Percentiles rank a stretch among this genome's conserved stretches.
Evolutionary conservation across 1,284 basidiomycete genomes (phyloP).

Genomic region (Malassezia slooffiae): DNA sequence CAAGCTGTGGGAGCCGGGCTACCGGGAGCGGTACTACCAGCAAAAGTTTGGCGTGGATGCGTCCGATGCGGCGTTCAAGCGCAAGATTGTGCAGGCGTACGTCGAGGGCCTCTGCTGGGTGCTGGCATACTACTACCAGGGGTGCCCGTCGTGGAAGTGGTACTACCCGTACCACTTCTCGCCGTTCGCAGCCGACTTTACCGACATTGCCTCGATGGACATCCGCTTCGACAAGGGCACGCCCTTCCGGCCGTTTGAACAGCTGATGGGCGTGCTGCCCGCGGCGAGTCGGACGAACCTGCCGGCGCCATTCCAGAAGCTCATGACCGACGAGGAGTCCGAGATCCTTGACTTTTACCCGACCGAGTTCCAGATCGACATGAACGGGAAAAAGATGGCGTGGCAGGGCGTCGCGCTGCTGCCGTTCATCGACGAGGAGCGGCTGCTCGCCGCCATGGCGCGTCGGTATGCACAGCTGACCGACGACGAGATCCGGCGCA

Average conservation of each 20-base stretch:
- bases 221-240: slow-evolving; percentile 67
- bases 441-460: slow-evolving; percentile 62
- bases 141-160: slow-evolving; percentile 92
- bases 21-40: slow-evolving; percentile 85
- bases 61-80: slow-evolving; percentile 62
- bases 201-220: slow-evolving; percentile 61
- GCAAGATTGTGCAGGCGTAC: slow-evolving; percentile 68
- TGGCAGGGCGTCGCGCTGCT: slow-evolving; percentile 97
- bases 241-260: slow-evolving; percentile 93
- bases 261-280: slow-evolving; percentile 96
- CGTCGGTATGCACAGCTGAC: slow-evolving; percentile 61
- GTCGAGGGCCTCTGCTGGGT: slow-evolving; percentile 96
- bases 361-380: slow-evolving; percentile 81
- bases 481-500: slow-evolving; percentile 71
- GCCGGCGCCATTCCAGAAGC: slow-evolving; percentile 68
- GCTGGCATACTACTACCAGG: slow-evolving; percentile 94
- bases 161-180: slow-evolving; percentile 98
- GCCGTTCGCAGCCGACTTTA: slow-evolving; percentile 92
- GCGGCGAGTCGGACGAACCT: slow-evolving; percentile 80
- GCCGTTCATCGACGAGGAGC: slow-evolving; percentile 84
- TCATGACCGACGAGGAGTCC: slow-evolving; percentile 79
- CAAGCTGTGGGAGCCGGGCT: slow-evolving; percentile 58
- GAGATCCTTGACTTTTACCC: slow-evolving; percentile 97
- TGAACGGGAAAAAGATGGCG: slow-evolving; percentile 99
- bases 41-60: slow-evolving; percentile 79